Percentiles rank a stretch among this genome's conserved stretches.
Evolutionary conservation across 2,329 filamentous ascomycete genomes (phyloP).

Genomic region (Zymoseptoria tritici): DNA sequence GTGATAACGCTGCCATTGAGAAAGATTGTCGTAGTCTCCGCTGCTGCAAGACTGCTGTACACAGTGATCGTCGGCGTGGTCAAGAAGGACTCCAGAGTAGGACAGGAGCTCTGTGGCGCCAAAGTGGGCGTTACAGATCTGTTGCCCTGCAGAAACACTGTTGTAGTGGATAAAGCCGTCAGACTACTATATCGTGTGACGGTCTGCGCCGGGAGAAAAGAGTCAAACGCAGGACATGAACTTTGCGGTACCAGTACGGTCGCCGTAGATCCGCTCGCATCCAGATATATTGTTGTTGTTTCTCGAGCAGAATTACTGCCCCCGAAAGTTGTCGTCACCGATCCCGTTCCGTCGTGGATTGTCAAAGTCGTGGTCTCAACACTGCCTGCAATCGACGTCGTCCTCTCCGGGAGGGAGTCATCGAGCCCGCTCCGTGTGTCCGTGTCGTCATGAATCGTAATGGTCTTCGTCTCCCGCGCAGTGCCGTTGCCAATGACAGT

Average conservation of each 20-base stretch:
- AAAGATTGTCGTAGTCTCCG: not conserved
- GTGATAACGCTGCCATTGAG: not conserved
- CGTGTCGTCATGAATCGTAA: not conserved
- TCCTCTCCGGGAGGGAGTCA: not conserved
- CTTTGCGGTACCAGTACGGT: not conserved
- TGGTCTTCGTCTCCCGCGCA: not conserved
- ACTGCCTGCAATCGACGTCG: not conserved
- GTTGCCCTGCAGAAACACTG: not conserved
- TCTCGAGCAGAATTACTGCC: not conserved
- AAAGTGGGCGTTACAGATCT: not conserved
- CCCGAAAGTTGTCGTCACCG: not conserved
- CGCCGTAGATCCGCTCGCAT: not conserved
- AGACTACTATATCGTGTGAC: not conserved
- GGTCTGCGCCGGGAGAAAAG: not conserved
- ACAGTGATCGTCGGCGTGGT: not conserved
- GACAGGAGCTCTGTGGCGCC: not conserved
- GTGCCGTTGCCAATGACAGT: not conserved
- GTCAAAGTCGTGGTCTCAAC: not conserved
- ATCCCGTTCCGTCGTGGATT: not conserved
- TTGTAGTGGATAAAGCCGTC: not conserved
- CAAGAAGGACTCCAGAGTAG: not conserved
- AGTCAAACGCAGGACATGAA: not conserved
- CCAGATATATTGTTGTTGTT: not conserved
- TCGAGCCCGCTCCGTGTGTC: not conserved
- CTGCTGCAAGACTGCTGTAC: not conserved